Evolutionary conservation across 2,329 filamentous ascomycete species (phyloP).

Genomic region (Pestalotiopsis sp.): DNA sequence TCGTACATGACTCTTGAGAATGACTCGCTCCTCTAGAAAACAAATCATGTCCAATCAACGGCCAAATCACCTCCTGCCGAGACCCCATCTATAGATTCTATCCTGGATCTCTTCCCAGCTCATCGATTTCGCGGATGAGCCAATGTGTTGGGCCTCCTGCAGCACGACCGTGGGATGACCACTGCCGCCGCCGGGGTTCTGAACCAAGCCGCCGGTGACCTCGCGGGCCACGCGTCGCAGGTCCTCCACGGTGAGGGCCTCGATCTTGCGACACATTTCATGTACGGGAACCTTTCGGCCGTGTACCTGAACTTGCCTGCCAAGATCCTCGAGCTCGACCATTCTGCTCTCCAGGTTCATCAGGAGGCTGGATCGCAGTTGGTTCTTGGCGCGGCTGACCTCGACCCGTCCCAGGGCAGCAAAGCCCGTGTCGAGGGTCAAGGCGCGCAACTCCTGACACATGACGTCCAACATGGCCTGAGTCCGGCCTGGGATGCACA

Average conservation of each 20-base stretch:
- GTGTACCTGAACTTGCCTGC: slow-evolving; percentile 95
- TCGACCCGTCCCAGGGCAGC: slow-evolving; percentile 73
- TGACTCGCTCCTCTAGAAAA: background rate
- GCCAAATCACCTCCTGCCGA: slow-evolving; percentile 59
- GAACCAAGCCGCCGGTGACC: slow-evolving; percentile 76
- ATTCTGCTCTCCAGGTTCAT: slow-evolving; percentile 98
- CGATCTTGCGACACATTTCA: slow-evolving; percentile 91
- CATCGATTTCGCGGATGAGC: slow-evolving; percentile 68
- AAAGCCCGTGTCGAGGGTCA: slow-evolving; percentile 78
- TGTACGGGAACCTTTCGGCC: slow-evolving; percentile 87
- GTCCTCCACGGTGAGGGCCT: slow-evolving; percentile 78
- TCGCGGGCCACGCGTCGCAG: slow-evolving; percentile 77
- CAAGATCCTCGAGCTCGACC: slow-evolving; percentile 96
- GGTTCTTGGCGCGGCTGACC: slow-evolving; percentile 94
- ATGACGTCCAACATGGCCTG: slow-evolving; percentile 90
- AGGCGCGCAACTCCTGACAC: slow-evolving; percentile 81
- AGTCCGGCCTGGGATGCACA: slow-evolving; percentile 79
- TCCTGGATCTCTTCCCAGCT: slow-evolving; percentile 91
- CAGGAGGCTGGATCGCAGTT: slow-evolving; percentile 83
- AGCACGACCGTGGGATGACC: slow-evolving; percentile 93
- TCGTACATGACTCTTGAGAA: background rate
- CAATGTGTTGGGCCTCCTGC: slow-evolving; percentile 83
- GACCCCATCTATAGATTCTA: slow-evolving; percentile 78
- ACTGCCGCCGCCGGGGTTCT: slow-evolving; percentile 76
- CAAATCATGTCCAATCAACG: background rate